phyloP scores from a whole-genome alignment of 2,329 filamentous ascomycete species.

The Cladorrhinum sp. region DNA sequence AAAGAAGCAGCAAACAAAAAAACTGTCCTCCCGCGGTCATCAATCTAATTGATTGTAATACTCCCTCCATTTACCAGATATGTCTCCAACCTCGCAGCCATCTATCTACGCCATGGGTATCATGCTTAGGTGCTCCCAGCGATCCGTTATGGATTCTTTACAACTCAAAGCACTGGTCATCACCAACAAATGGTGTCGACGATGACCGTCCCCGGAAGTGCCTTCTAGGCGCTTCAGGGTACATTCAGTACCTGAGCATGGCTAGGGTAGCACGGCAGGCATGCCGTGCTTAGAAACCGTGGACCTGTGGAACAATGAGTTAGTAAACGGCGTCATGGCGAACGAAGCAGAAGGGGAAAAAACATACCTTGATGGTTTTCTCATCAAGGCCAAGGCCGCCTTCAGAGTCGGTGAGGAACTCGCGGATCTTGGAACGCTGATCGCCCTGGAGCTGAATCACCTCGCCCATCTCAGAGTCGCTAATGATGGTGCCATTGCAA shows the following conservation, averaged over 20 bases:
- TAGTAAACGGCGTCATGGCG: neutral
- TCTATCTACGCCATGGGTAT: constrained; percentile 24
- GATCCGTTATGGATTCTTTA: constrained; percentile 12
- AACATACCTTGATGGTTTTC: constrained; percentile 87
- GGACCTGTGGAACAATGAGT: constrained; percentile 40
- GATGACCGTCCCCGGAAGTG: constrained; percentile 16
- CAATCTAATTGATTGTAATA: neutral
- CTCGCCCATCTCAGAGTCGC: constrained; percentile 82
- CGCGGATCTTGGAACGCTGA: constrained; percentile 97
- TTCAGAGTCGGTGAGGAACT: constrained; percentile 95
- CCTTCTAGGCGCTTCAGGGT: constrained; percentile 14
- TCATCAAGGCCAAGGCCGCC: constrained; percentile 89
- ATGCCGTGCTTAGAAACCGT: constrained; percentile 58
- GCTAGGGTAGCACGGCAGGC: constrained; percentile 30
- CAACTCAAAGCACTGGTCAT: constrained; percentile 12
- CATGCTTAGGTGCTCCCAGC: constrained; percentile 23
- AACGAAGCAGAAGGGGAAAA: constrained; percentile 32
- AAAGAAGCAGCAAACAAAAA: neutral
- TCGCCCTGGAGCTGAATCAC: constrained; percentile 99
- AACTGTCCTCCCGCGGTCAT: neutral
- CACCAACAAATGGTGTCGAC: constrained; percentile 9
- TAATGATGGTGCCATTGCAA: constrained; percentile 99
- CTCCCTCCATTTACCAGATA: neutral
- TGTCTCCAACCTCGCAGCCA: neutral
- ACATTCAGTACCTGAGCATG: constrained; percentile 7